Evolutionary conservation across 2,329 filamentous ascomycete species (phyloP), one percentile per base, ranked within the genome.

Genomic region (Triangularia verruculosa): DNA sequence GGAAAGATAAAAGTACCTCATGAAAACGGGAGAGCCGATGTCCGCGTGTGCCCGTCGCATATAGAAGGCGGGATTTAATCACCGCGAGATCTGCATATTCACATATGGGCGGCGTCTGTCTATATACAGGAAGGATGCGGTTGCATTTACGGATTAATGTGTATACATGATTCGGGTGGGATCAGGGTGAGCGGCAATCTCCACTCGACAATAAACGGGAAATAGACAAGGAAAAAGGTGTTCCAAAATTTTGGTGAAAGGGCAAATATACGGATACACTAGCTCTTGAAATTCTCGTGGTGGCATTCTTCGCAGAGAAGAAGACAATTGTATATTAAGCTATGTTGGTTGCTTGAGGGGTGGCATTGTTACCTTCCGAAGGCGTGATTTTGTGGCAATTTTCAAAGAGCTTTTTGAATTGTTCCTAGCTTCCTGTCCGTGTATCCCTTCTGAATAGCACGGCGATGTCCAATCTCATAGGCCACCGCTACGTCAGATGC

Each of bases 141-240:
- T 28, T 58, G 56, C 56, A 58, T 58, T 32, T 32, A 43, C 13
- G 22, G 24, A 58, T 27, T 58, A 47, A 43, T 43, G 24, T 24
- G 56, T 25, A 25, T 58, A 30, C 28, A n/a, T 43, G 20, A 43
- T 58, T 22, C 28, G 30, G n/a, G n/a, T n/a, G n/a, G 56, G 56
- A 43, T 24, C 15, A 47, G 52, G 25, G 52, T 25, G 52, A 28
- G 52, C 52, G 52, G 30, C 25, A 57, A 39, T 58, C 56, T 58
- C 56, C 56, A 58, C 56, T 58, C 56, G 22, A 54, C 9, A 58
- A 54, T 5, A 58, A 43, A 58, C 13, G 30, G 56, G 56, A 43
- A 43, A 34, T 24, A 32, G 32, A 25, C 12, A 39, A 43, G 30
- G 32, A 22, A 47, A 32, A 13, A 17, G 17, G 39, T 47, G n/a